Conservation (phyloP, 2,329 filamentous ascomycete genomes). For the Ophiocordyceps australis region DNA sequence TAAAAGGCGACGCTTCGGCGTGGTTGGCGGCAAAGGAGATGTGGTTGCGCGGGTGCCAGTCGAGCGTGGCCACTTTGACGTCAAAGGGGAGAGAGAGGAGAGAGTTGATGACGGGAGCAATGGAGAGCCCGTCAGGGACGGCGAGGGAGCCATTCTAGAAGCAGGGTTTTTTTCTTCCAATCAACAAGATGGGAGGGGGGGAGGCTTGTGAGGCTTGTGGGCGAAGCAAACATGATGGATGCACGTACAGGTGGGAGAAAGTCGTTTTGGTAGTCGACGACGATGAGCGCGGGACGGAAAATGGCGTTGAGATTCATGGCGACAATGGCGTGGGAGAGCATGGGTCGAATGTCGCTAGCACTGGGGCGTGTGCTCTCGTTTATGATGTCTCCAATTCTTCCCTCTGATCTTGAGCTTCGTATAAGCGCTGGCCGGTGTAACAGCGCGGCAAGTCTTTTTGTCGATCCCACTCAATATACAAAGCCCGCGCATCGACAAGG, state of each 20-base stretch:
- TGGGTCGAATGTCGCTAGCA: too few species aligned
- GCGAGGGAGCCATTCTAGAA: slow-evolving; percentile 65
- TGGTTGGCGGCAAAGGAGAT: slow-evolving; percentile 84
- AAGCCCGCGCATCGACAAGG: too few species aligned
- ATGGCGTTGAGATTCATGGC: slow-evolving; percentile 1
- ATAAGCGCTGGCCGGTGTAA: too few species aligned
- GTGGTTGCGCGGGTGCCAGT: slow-evolving; percentile 73
- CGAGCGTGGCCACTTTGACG: slow-evolving; percentile 70
- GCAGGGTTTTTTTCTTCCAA: too few species aligned
- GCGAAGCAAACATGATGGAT: too few species aligned
- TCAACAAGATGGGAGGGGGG: neutral
- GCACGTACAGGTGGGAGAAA: slow-evolving; percentile 64
- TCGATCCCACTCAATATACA: too few species aligned
- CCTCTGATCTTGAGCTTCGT: too few species aligned
- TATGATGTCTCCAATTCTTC: too few species aligned
- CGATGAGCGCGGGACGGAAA: slow-evolving; percentile 37
- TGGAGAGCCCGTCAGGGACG: slow-evolving; percentile 53
- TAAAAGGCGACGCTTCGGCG: slow-evolving; percentile 45
- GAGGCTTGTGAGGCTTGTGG: neutral
- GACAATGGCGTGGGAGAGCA: too few species aligned
- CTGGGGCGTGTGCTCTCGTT: too few species aligned
- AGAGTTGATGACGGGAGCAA: slow-evolving; percentile 53
- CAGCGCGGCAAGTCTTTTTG: too few species aligned
- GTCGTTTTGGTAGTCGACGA: slow-evolving; percentile 87
- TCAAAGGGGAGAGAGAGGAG: slow-evolving; percentile 57